Evolutionary conservation across 2,329 filamentous ascomycete genomes (phyloP).

Genomic region (Sarocladium kiliense): DNA sequence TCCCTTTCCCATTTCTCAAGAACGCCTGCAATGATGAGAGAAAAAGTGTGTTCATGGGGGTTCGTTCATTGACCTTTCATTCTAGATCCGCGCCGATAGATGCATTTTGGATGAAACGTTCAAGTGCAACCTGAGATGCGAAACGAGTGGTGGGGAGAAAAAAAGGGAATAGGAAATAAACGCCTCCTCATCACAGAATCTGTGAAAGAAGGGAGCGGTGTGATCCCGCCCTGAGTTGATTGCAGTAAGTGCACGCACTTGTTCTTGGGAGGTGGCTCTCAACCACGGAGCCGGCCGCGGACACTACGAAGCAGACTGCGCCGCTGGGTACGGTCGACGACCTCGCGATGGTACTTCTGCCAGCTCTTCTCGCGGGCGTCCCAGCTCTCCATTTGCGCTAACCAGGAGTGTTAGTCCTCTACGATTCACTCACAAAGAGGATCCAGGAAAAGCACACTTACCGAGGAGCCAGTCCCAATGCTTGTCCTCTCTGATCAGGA

Average conservation of each 20-base stretch:
- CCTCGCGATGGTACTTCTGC: slow-evolving; percentile 35
- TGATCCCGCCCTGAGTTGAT: too few species aligned
- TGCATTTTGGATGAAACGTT: background rate
- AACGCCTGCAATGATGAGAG: background rate
- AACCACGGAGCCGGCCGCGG: slow-evolving; percentile 9
- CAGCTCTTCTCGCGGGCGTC: slow-evolving; percentile 47
- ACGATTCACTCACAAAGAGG: background rate
- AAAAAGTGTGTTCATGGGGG: background rate
- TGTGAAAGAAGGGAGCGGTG: too few species aligned
- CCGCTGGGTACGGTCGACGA: slow-evolving; percentile 19
- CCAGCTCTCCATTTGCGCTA: slow-evolving; percentile 46
- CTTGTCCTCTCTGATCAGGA: slow-evolving; percentile 51
- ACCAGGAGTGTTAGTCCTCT: slow-evolving; percentile 11
- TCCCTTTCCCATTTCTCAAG: slow-evolving; percentile 13
- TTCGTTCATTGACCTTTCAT: background rate
- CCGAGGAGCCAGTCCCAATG: slow-evolving; percentile 58
- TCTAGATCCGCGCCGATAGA: background rate
- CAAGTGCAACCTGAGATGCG: background rate
- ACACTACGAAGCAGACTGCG: slow-evolving; percentile 11
- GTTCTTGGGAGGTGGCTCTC: background rate
- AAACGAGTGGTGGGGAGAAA: background rate
- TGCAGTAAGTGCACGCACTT: too few species aligned
- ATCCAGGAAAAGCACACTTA: slow-evolving; percentile 27
- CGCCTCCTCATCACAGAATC: too few species aligned
- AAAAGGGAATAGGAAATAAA: background rate